These are phyloP conservation scores for Chlamydomonas schloesseri DNA, from an alignment of 139 green algal genomes.

Conservation along the genomic window DNA sequence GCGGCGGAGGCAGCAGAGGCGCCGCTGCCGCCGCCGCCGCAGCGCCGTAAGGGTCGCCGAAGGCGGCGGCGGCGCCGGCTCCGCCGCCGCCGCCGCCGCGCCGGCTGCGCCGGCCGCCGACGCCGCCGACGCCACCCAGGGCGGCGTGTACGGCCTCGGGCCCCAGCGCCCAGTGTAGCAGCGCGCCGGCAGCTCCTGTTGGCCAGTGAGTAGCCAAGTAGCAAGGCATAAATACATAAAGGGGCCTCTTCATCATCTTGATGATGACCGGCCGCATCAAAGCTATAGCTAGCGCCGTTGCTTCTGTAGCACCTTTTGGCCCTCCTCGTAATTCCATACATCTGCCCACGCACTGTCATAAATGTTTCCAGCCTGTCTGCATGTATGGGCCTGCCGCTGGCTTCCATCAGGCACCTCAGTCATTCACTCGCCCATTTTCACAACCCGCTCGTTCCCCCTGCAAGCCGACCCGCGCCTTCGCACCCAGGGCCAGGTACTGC, in stretches of 20 bases:
- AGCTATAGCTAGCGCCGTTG: no score
- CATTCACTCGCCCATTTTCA: no score
- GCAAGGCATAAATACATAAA: no score
- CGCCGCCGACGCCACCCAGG: background rate
- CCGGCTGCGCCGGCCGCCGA: background rate
- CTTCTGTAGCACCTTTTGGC: no score
- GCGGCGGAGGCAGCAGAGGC: background rate
- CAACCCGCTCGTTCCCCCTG: constrained; percentile 1
- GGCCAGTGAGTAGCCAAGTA: no score
- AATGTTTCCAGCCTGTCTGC: no score
- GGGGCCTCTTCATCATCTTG: no score
- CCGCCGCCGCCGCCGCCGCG: background rate
- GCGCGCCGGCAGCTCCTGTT: constrained; percentile 74
- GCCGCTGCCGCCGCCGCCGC: background rate
- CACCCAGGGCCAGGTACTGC: constrained; percentile 38
- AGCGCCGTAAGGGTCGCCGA: background rate
- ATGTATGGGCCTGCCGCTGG: no score
- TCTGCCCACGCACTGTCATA: no score
- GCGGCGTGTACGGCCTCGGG: constrained; percentile 40
- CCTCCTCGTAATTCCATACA: no score
- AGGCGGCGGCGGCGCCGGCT: background rate
- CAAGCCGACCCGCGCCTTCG: constrained; percentile 29
- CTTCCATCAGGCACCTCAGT: no score
- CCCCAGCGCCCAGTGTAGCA: constrained; percentile 67
- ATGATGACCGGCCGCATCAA: no score